Conservation (phyloP, 495 filamentous ascomycete species). For the Hypoxylon fuscum region DNA sequence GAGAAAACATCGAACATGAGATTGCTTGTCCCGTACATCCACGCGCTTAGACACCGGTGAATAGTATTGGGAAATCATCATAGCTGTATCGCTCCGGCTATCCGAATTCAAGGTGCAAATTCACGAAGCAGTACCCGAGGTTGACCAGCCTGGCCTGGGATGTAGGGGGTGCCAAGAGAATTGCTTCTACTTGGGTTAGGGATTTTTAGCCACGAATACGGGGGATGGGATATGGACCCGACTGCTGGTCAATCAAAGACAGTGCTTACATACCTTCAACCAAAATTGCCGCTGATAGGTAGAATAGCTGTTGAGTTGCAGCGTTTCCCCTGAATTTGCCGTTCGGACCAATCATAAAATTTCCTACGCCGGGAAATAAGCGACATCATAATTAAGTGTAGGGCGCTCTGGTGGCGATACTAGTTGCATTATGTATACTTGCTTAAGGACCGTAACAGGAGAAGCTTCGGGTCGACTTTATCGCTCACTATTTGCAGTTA, state of each 20-base stretch:
- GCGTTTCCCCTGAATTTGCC: background rate
- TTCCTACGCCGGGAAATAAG: slow-evolving; percentile 4
- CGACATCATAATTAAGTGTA: background rate
- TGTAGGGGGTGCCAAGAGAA: background rate
- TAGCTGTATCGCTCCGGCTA: slow-evolving; percentile 10
- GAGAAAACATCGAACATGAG: too few species aligned
- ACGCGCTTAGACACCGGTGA: too few species aligned
- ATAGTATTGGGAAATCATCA: too few species aligned
- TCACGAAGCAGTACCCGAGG: slow-evolving; percentile 30
- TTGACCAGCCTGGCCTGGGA: slow-evolving; percentile 4
- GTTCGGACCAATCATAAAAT: slow-evolving; percentile 9
- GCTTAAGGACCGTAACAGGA: too few species aligned
- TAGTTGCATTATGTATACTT: too few species aligned
- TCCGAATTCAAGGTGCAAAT: slow-evolving; percentile 18
- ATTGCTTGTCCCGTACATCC: too few species aligned
- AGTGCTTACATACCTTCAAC: background rate
- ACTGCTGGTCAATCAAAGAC: background rate
- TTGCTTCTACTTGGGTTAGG: background rate
- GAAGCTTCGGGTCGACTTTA: too few species aligned
- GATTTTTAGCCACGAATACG: slow-evolving; percentile 23
- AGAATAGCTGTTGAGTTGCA: background rate
- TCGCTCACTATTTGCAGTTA: too few species aligned
- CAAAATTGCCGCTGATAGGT: background rate
- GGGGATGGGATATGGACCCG: slow-evolving; percentile 5
- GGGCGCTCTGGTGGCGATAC: background rate